Evolutionary conservation across 2,329 filamentous ascomycete species (phyloP), one percentile per base, ranked within the genome.

Genomic region (Pseudogymnoascus sp.): DNA sequence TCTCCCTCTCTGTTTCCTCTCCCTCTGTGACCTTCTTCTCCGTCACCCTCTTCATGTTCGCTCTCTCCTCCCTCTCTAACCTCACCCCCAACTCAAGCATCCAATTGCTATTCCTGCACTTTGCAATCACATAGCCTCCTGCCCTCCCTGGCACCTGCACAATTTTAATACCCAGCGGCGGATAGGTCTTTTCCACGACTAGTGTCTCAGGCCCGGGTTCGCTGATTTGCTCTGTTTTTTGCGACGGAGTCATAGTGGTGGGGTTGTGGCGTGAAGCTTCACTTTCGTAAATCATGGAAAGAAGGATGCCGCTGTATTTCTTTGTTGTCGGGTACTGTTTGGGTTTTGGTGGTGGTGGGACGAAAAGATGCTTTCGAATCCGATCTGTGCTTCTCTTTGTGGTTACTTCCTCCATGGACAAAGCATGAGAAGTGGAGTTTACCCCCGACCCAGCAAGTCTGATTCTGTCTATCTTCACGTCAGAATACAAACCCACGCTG

Each of bases 31-130:
- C 9, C 5, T 9, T 3, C 40, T 13, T 5, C 40, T 21, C 21
- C 5, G 3, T 33, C 29, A 13, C 7, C 48, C 29, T 55, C n/a
- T 18, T 15, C 15, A 7, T 33, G 7, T 15, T 4, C 29, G 18
- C 48, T 3, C 15, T 55, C 29, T 55, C 48, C 25, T 55, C 48
- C 48, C 15, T 55, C n/a, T 55, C 48, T 9, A 55, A 55, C 29
- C 48, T 55, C 48, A 55, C n/a, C 29, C 48, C 48, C 48, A 55
- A 21, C 29, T 55, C 29, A 55, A 33, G 48, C 29, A 55, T 55
- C 29, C 48, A 55, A 55, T 33, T 10, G 7, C 15, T n/a, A 8
- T 18, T 29, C 29, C 29, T 33, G 15, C 9, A 33, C 18, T 33
- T 55, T 4, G 48, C 48, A 55, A 55, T 55, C 33, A 55, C 35